Conservation (phyloP, 805 yeast species). For the Hanseniaspora jakobsenii region DNA sequence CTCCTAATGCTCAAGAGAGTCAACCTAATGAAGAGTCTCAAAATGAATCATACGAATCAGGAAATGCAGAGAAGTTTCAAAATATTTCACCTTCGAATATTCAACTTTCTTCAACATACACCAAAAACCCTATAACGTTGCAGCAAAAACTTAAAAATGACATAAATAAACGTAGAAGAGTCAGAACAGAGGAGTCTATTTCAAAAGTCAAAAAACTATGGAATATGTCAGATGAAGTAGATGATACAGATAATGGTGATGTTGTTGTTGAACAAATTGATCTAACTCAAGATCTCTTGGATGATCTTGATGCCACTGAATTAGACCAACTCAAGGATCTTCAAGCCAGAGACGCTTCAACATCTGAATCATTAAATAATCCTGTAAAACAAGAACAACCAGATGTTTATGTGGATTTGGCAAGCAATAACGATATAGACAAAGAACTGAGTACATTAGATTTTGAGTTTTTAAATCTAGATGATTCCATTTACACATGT, state of each 20-base stretch:
- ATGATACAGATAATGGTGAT: too few relatives aligned
- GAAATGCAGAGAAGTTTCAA: too few relatives aligned
- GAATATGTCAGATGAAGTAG: too few relatives aligned
- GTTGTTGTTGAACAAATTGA: slow-evolving; percentile 16
- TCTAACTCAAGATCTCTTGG: slow-evolving; percentile 18
- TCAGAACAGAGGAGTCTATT: slow-evolving; percentile 4
- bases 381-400: too few relatives aligned
- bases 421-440: too few relatives aligned
- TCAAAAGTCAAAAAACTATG: slow-evolving; percentile 5
- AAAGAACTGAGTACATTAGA: slow-evolving; percentile 6
- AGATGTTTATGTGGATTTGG: too few relatives aligned
- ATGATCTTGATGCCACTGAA: slow-evolving; percentile 15
- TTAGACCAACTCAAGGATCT: slow-evolving; percentile 5
- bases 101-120: slow-evolving; percentile 11
- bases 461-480: slow-evolving; percentile 35
- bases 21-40: too few relatives aligned
- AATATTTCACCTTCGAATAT: too few relatives aligned
- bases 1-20: too few relatives aligned
- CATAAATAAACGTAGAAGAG: slow-evolving; percentile 8
- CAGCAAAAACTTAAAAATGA: slow-evolving; percentile 7
- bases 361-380: too few relatives aligned
- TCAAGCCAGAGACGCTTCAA: slow-evolving; percentile 16
- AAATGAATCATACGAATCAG: too few relatives aligned
- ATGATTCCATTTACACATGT: slow-evolving; percentile 50
- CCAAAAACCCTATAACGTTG: slow-evolving; percentile 8